A percentile compares a stretch with the other conserved stretches of the same genome.
Evolutionary conservation across 2,329 filamentous ascomycete genomes (phyloP).

Genomic region (Golovinomyces cichoracearum): DNA sequence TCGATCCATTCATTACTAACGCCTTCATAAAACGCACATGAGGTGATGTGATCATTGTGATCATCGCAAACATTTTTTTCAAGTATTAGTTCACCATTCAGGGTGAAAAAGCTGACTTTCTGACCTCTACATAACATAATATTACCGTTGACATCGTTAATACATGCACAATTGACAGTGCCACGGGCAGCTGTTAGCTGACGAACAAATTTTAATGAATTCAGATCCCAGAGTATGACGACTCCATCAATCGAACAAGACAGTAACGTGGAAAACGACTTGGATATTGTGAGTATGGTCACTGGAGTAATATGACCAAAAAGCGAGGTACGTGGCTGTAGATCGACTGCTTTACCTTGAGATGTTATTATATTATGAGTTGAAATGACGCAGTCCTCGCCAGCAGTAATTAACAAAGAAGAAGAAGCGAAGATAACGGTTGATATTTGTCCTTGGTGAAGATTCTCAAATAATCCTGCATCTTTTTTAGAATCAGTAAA

Average conservation of each 20-base stretch:
- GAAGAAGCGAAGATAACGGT: conserved; percentile 67
- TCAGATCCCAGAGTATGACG: conserved; percentile 81
- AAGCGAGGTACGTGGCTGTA: conserved; percentile 52
- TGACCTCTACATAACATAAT: conserved; percentile 62
- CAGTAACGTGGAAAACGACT: conserved; percentile 67
- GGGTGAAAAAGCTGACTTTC: conserved; percentile 51
- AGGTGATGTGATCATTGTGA: conserved; percentile 49
- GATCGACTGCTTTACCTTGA: conserved; percentile 43
- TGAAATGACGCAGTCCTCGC: conserved; percentile 73
- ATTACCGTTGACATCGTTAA: conserved; percentile 78
- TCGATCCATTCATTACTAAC: conserved; percentile 82
- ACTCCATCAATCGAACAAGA: conserved; percentile 62
- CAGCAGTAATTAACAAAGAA: conserved; percentile 71
- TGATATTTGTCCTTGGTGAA: conserved; percentile 76
- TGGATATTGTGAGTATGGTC: conserved; percentile 56
- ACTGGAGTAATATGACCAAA: conserved; percentile 79
- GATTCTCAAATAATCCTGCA: conserved; percentile 73
- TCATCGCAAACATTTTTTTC: conserved; percentile 54
- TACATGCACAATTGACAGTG: conserved; percentile 44
- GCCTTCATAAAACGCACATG: conserved; percentile 82
- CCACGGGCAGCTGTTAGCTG: conserved; percentile 32
- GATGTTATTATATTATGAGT: conserved; percentile 48
- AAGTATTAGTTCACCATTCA: conserved; percentile 65
- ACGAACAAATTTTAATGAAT: conserved; percentile 63
- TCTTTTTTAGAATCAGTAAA: conserved; percentile 57